Base-by-base conservation (phyloP, 345 rosid genomes). In the Lagerstroemia speciosa region DNA sequence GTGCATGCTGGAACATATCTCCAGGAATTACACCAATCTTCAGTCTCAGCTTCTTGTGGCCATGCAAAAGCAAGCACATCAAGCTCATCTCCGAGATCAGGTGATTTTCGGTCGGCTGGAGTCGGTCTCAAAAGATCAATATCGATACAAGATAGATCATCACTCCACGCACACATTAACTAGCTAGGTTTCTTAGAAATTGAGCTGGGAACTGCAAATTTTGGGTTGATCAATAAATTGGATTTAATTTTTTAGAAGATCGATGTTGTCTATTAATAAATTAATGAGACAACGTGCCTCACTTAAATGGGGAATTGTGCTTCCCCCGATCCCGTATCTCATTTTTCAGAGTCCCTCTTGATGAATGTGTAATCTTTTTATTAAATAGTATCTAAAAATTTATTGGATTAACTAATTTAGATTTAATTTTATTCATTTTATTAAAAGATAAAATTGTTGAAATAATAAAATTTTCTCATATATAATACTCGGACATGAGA, bases 1-100 rank as follows among this genome's bases (percentile, higher is more conserved):
- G 74, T 74, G 74, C 81, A 71, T 69, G 87, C 70, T 94, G 78
- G 89, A 83, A 66, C 95, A 87, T 82, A 77, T 87, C 67, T 76
- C 81, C 52, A 78, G 45, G 75, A 85, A 71, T 40, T 89, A 84
- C 86, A 80, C 61, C 27, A 84, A 79, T 16, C 83, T 94, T 27
- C 93, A 88, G 27, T 76, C 82, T 75, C 90, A 88, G 71, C 81
- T 94, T 64, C 60, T 81, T 70, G 40, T 83, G 70, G 86, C 85
- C 41, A 85, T 76, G 81, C 87, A 83, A 62, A 81, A 81, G 53
- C 89, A 81, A 57, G 76, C 82, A 63, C 77, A 77, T 69, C 69
- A 60, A 26, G 29, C n/a, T 62, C 77, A 67, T 50, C 72, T 70
- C 34, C 72, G 37, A 68, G 76, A 80, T 66, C 81, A 81, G 87